Base-by-base conservation (phyloP, 2,329 filamentous ascomycete species). In the Didymella lethalis region DNA sequence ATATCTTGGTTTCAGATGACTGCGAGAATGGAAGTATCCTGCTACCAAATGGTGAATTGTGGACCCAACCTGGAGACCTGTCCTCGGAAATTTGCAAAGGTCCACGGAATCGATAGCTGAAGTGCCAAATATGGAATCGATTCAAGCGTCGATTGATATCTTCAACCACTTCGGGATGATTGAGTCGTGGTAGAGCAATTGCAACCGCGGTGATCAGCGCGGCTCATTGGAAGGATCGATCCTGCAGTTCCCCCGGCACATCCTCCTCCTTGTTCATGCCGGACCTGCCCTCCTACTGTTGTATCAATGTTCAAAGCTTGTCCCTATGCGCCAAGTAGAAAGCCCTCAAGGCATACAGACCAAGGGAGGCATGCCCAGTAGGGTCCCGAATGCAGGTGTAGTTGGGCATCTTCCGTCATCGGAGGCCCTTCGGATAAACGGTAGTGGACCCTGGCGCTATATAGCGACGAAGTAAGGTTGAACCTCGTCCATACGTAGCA, bases 1-100 rank as follows among this genome's bases (percentile, higher is more conserved):
- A 54, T 43, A 25, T 61, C 36, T 40, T 48, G 57, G 54, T 59
- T 49, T 52, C 46, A 46, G 53, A 51, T 48, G 14, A 48, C 41
- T 34, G 48, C 40, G 47, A 50, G 23, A 45, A 47, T 54, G 40
- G 43, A 23, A 45, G 56, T 29, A 43, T 59, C 49, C 44, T 59
- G 61, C 48, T 32, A 51, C 47, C 47, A 53, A 57, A 45, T 48
- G 18, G 45, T 48, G 38, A 38, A 57, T 11, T 59, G 52, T 48
- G 54, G 57, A 50, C 40, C 61, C 41, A 32, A 43, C 29, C 52
- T 50, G 56, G 44, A 58, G 55, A 50, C 41, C 12, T 18, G 16
- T 29, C 38, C 43, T 43, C 55, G 60, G 55, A 63, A 45, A 62
- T 66, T 61, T 25, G 58, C 59, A 61, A 49, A 61, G 52, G 59